A percentile compares a stretch with the other conserved stretches of the same genome.
Evolutionary conservation across 768 basidiomycete species (phyloP).

Genomic region (Daedaleopsis sinensis): DNA sequence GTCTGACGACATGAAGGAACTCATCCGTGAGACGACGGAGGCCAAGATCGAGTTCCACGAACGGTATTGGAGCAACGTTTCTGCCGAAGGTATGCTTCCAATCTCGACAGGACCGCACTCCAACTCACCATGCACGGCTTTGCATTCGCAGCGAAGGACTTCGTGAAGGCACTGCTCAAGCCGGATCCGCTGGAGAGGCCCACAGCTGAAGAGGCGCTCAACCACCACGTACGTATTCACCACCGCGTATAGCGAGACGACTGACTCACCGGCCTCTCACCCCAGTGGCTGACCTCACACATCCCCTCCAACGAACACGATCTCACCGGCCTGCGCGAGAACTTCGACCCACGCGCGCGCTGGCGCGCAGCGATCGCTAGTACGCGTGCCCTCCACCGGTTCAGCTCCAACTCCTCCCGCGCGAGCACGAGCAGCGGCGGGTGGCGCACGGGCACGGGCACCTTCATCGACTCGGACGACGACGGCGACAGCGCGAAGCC

Average conservation of each 20-base stretch:
- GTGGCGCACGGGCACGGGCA: slow-evolving; percentile 30
- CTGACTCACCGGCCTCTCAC: neutral
- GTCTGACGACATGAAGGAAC: slow-evolving; percentile 72
- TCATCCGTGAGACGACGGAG: slow-evolving; percentile 82
- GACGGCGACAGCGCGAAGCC: slow-evolving; percentile 37
- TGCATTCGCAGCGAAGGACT: slow-evolving; percentile 73
- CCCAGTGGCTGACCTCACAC: slow-evolving; percentile 75
- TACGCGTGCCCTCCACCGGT: slow-evolving; percentile 42
- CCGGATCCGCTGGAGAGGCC: slow-evolving; percentile 72
- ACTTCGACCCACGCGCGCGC: slow-evolving; percentile 75
- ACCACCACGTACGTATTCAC: slow-evolving; percentile 55
- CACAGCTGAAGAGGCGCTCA: slow-evolving; percentile 71
- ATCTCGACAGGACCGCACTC: neutral
- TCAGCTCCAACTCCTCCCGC: slow-evolving; percentile 27
- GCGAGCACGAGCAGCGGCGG: slow-evolving; percentile 34
- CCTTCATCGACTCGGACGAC: slow-evolving; percentile 35
- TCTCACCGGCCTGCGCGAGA: slow-evolving; percentile 74
- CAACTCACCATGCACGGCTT: neutral
- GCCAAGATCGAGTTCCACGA: slow-evolving; percentile 92
- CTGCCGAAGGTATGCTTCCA: slow-evolving; percentile 56
- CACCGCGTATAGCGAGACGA: neutral
- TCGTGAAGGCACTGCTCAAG: slow-evolving; percentile 72
- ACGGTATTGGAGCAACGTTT: slow-evolving; percentile 92
- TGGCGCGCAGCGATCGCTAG: slow-evolving; percentile 74
- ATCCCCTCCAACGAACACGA: slow-evolving; percentile 73